Evolutionary conservation across 2,329 filamentous ascomycete species (phyloP).

Genomic region (Thyridium curvatum): DNA sequence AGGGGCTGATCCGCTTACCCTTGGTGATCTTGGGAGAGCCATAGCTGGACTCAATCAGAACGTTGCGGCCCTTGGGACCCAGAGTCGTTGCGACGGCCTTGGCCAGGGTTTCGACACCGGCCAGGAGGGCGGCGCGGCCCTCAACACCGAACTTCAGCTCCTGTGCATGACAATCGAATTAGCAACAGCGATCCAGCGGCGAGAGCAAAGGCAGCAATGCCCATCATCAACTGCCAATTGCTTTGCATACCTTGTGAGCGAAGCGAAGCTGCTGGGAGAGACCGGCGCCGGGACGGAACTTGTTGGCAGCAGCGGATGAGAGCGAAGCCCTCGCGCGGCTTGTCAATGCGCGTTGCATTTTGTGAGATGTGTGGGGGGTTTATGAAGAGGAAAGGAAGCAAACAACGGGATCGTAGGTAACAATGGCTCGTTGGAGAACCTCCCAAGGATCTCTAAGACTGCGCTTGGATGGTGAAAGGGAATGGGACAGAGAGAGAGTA

Average conservation of each 20-base stretch:
- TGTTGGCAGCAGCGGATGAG: conserved; percentile 57
- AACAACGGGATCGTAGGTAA: conserved; percentile 18
- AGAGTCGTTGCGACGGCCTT: conserved; percentile 94
- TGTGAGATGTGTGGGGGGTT: conserved; percentile 31
- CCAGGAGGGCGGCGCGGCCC: conserved; percentile 78
- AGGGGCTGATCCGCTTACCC: conserved; percentile 50
- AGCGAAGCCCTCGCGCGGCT: conserved; percentile 75
- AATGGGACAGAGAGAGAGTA: too few relatives aligned
- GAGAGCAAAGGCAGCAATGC: background rate
- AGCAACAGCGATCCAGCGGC: background rate
- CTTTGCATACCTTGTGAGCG: conserved; percentile 79
- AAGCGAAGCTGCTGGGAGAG: conserved; percentile 88
- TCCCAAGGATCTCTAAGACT: too few relatives aligned
- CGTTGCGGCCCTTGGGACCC: conserved; percentile 96
- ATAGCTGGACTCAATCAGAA: conserved; percentile 96
- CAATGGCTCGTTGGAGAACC: conserved; percentile 2
- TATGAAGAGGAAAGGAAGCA: conserved; percentile 16
- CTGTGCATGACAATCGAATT: conserved; percentile 38
- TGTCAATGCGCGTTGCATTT: conserved; percentile 93
- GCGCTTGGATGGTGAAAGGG: too few relatives aligned
- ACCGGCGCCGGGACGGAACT: conserved; percentile 57
- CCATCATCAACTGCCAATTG: conserved; percentile 8
- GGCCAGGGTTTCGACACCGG: conserved; percentile 93
- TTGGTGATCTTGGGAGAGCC: conserved; percentile 99
- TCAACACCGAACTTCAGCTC: conserved; percentile 99